A percentile compares a stretch with the other conserved stretches of the same genome.
Conservation (phyloP, 225 moss, liverwort and hornwort genomes). For the Marchantia paleacea region DNA sequence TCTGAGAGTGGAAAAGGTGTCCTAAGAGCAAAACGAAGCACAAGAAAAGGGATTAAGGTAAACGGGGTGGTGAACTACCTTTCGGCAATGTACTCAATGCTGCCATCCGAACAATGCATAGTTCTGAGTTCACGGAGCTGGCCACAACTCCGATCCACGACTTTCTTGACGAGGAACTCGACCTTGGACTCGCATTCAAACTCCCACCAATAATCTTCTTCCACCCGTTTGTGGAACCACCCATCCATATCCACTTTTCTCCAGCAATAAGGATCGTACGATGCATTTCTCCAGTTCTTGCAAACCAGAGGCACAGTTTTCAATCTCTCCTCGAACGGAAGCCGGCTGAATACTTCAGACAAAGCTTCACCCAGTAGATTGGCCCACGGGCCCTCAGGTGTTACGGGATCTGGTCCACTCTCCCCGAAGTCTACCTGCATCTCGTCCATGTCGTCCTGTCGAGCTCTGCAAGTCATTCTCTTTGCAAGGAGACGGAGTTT, state of each 20-base stretch:
- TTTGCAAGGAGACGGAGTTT: background rate
- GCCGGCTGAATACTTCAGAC: conserved; percentile 39
- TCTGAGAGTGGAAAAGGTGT: too few relatives aligned
- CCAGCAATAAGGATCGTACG: conserved; percentile 43
- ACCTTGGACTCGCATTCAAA: conserved; percentile 45
- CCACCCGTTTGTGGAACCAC: conserved; percentile 33
- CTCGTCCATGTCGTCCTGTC: background rate
- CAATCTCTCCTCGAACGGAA: conserved; percentile 47
- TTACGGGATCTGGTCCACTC: background rate
- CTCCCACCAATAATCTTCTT: conserved; percentile 45
- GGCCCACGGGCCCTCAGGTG: conserved; percentile 13
- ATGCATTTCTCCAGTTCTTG: conserved; percentile 42
- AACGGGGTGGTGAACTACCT: conserved; percentile 23
- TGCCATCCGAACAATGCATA: conserved; percentile 44
- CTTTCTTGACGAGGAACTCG: conserved; percentile 44
- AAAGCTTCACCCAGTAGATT: conserved; percentile 31
- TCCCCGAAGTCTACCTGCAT: background rate
- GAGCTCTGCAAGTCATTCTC: background rate
- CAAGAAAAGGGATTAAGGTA: background rate
- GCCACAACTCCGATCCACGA: conserved; percentile 46
- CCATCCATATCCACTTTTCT: conserved; percentile 42
- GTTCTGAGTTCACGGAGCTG: conserved; percentile 45
- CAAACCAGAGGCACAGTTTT: conserved; percentile 41
- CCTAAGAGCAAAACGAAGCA: too few relatives aligned
- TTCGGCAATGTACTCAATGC: conserved; percentile 48